Evolutionary conservation across 2,329 filamentous ascomycete genomes (phyloP).

Genomic region (Juglanconis juglandina): DNA sequence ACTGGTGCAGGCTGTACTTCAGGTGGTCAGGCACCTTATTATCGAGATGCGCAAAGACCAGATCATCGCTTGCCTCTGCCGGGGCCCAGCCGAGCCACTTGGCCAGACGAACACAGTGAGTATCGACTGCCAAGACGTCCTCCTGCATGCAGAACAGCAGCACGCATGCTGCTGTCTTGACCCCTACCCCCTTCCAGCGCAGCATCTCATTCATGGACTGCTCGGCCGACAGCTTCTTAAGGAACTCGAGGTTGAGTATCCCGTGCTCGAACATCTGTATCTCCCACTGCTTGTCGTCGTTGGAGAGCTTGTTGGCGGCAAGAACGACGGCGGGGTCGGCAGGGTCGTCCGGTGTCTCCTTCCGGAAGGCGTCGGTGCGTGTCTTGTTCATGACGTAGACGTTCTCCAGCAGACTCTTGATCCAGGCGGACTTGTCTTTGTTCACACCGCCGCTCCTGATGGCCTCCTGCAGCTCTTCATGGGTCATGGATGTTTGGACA

Average conservation of each 20-base stretch:
- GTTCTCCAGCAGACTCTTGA: constrained; percentile 70
- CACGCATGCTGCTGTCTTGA: constrained; percentile 56
- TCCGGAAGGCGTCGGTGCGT: constrained; percentile 39
- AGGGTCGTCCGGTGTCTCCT: constrained; percentile 37
- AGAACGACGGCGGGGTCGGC: constrained; percentile 42
- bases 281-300: constrained; percentile 53
- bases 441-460: constrained; percentile 71
- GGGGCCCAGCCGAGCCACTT: constrained; percentile 57
- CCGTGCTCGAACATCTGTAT: constrained; percentile 54
- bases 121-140: constrained; percentile 56
- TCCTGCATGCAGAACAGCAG: constrained; percentile 52
- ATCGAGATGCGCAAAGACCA: constrained; percentile 52
- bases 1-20: constrained; percentile 54
- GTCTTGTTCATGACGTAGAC: constrained; percentile 65
- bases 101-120: constrained; percentile 51
- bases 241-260: constrained; percentile 54
- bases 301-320: constrained; percentile 35
- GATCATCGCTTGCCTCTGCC: constrained; percentile 34
- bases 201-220: constrained; percentile 50
- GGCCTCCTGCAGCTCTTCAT: constrained; percentile 61
- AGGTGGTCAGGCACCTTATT: constrained; percentile 47
- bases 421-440: constrained; percentile 66
- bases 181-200: constrained; percentile 50
- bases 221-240: constrained; percentile 42
- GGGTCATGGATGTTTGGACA: constrained; percentile 52